A percentile compares a stretch with the other conserved stretches of the same genome.
Evolutionary conservation across 176 grass and related monocot genomes (phyloP).

Genomic region (Avena sativa): DNA sequence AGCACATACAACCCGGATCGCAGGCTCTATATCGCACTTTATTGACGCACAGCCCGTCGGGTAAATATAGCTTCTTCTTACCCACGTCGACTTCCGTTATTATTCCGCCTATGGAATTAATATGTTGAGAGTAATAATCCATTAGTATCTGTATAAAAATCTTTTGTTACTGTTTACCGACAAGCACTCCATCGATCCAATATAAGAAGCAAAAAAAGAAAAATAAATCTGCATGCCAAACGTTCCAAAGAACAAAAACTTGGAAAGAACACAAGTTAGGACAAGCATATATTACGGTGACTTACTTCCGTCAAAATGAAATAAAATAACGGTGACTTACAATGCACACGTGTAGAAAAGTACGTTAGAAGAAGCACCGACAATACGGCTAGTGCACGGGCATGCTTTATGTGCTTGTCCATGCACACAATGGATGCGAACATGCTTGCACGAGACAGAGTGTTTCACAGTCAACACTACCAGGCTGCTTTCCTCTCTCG

Average conservation of each 20-base stretch:
- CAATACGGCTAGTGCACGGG: background rate
- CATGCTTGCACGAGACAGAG: background rate
- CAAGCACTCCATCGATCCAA: background rate
- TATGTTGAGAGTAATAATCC: background rate
- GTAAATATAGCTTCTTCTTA: background rate
- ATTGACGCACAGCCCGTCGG: background rate
- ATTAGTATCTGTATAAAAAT: background rate
- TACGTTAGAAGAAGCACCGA: background rate
- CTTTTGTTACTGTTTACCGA: background rate
- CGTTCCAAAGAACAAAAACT: background rate
- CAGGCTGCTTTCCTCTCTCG: background rate
- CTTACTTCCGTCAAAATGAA: background rate
- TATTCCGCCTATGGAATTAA: background rate
- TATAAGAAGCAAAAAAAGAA: background rate
- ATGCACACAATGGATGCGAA: background rate
- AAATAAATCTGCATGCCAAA: background rate
- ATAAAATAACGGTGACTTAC: background rate
- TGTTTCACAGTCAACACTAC: background rate
- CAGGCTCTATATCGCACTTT: background rate
- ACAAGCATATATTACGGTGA: background rate
- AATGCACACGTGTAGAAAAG: background rate
- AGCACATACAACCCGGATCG: background rate
- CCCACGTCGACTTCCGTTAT: background rate
- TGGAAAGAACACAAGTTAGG: background rate
- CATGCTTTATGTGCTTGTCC: background rate